Evolutionary conservation across 1,284 basidiomycete species (phyloP), one percentile per base, ranked within the genome.

Genomic region (Ceratobasidium sp.): DNA sequence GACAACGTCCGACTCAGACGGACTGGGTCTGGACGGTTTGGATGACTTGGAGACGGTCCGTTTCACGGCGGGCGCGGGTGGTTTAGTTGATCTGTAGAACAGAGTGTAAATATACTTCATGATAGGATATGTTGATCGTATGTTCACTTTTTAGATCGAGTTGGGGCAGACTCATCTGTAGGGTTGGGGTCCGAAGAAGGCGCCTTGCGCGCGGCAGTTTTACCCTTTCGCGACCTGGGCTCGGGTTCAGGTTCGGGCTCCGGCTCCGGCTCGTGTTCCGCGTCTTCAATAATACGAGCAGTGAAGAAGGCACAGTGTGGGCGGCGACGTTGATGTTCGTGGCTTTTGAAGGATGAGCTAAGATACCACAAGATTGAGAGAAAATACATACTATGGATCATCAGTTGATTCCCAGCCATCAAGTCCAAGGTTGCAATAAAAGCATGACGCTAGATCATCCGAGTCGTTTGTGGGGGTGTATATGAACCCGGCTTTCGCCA

Each of bases 401-500:
- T 84, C 83, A 4, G 73, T 76, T 23, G 78, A 77, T 71, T 82
- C 81, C 83, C 83, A 84, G n/a, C 79, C 81, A 52, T 79, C 80
- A 4, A 82, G 79, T 2, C 76, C 76, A 64, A 81, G 80, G 21
- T 78, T 76, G 76, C 83, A 84, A 45, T 80, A 78, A 2, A 82
- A 79, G 67, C 83, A 84, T 5, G 77, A 76, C 0, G 80, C 81
- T 5, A 78, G 76, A 16, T 77, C 76, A 18, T 73, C 57, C 28
- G 55, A 53, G n/a, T 62, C 72, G 12, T 48, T 50, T 12, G 73
- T 74, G 0, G 82, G 81, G 12, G 77, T 78, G 59, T 76, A 81
- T n/a, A 83, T 78, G 71, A 83, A 83, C 0, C 83, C 83, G 3
- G 82, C 82, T 67, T 79, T 76, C 3, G 82, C 80, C 26, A 84